A percentile compares a stretch with the other conserved stretches of the same genome.
These are phyloP conservation scores for Tolypocladium ovalisporum DNA, from an alignment of 2,329 filamentous ascomycete genomes.

Conservation along the genomic window DNA sequence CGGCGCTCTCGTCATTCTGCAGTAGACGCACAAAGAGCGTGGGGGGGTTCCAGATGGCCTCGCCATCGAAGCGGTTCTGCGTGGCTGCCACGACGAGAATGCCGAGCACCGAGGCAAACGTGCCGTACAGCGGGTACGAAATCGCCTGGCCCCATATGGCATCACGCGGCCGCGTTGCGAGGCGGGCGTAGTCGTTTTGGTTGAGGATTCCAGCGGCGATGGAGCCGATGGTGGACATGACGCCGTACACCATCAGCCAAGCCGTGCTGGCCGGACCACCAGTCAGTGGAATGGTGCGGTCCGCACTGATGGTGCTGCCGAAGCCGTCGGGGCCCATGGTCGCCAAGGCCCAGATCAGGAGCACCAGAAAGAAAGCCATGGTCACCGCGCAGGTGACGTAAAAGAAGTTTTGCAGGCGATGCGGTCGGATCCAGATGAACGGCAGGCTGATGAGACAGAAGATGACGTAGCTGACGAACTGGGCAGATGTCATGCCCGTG, in stretches of 20 bases:
- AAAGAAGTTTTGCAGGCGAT: slow-evolving; percentile 30
- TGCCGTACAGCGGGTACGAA: slow-evolving; percentile 24
- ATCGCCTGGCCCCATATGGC: slow-evolving; percentile 24
- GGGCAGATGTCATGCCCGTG: slow-evolving; percentile 31
- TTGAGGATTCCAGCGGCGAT: slow-evolving; percentile 28
- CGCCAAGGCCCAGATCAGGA: slow-evolving; percentile 32
- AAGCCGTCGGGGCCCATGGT: slow-evolving; percentile 30
- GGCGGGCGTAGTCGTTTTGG: slow-evolving; percentile 26
- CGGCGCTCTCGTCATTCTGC: slow-evolving; percentile 16
- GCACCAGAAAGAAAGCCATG: slow-evolving; percentile 27
- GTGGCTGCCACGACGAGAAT: slow-evolving; percentile 29
- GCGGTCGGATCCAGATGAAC: slow-evolving; percentile 31
- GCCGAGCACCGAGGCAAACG: slow-evolving; percentile 23
- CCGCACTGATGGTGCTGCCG: slow-evolving; percentile 18
- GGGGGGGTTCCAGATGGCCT: slow-evolving; percentile 26
- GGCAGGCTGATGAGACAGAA: slow-evolving; percentile 32
- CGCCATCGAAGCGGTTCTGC: slow-evolving; percentile 22
- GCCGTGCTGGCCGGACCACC: slow-evolving; percentile 18
- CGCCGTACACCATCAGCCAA: slow-evolving; percentile 25
- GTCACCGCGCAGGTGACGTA: slow-evolving; percentile 26
- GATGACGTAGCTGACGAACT: slow-evolving; percentile 31
- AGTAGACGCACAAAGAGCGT: slow-evolving; percentile 21
- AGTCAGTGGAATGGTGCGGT: slow-evolving; percentile 10
- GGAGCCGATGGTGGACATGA: slow-evolving; percentile 24
- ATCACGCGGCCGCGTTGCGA: slow-evolving; percentile 18